These are phyloP conservation scores for Globisporangium polare DNA, from an alignment of 352 stramenopile species.

Conservation along the genomic window DNA sequence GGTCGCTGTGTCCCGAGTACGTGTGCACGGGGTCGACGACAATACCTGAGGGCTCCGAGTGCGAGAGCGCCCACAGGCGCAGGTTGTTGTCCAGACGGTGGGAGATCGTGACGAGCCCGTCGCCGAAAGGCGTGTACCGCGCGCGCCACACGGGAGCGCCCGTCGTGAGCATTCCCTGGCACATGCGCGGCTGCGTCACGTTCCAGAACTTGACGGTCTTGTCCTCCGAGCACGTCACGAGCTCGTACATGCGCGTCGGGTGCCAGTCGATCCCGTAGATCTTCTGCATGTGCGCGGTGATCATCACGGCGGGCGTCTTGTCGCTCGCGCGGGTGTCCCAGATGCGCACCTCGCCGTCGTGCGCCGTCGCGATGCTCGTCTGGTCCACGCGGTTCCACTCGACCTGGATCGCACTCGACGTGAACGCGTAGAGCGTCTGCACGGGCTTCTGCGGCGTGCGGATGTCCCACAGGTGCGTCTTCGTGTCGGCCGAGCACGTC, in stretches of 20 bases:
- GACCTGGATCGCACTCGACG: slow-evolving; percentile 62
- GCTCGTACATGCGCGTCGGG: slow-evolving; percentile 63
- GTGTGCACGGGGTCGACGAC: slow-evolving; percentile 50
- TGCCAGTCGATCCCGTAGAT: slow-evolving; percentile 84
- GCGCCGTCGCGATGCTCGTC: slow-evolving; percentile 67
- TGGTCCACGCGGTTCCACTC: slow-evolving; percentile 75
- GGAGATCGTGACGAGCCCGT: slow-evolving; percentile 74
- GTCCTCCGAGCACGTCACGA: slow-evolving; percentile 85
- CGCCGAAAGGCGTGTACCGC: slow-evolving; percentile 78
- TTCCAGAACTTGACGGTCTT: slow-evolving; percentile 86
- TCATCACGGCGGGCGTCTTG: slow-evolving; percentile 45
- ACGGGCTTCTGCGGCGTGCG: slow-evolving; percentile 64
- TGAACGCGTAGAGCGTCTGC: slow-evolving; percentile 67
- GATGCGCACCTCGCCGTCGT: slow-evolving; percentile 74
- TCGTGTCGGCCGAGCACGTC: slow-evolving; percentile 74
- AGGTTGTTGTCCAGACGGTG: slow-evolving; percentile 60
- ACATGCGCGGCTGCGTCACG: slow-evolving; percentile 53
- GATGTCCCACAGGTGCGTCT: slow-evolving; percentile 80
- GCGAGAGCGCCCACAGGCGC: slow-evolving; percentile 60
- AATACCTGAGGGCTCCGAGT: slow-evolving; percentile 18
- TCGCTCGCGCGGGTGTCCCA: slow-evolving; percentile 69
- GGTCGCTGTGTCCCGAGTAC: slow-evolving; percentile 56
- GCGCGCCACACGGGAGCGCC: slow-evolving; percentile 62
- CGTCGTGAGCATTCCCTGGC: slow-evolving; percentile 59
- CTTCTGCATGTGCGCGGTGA: slow-evolving; percentile 83